A percentile compares a stretch with the other conserved stretches of the same genome.
These are phyloP conservation scores for Cyclotella atomus DNA, from an alignment of 108 stramenopile species.

Conservation along the genomic window DNA sequence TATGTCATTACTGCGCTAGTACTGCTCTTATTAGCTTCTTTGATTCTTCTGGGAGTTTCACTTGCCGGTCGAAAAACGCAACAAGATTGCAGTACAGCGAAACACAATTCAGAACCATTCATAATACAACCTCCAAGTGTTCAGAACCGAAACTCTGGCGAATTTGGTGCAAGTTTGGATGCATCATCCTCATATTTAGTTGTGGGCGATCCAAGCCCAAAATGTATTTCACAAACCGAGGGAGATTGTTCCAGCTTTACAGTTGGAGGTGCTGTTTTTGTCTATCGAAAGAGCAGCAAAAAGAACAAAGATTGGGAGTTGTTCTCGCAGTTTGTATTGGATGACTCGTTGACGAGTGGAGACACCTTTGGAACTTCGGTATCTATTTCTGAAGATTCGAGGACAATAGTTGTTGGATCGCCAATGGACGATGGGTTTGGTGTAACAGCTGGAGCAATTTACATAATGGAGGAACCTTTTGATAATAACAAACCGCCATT, in stretches of 20 bases:
- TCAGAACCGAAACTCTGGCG: not conserved
- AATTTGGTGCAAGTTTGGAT: constrained; percentile 28
- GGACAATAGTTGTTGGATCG: constrained; percentile 25
- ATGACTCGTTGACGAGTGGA: constrained; percentile 20
- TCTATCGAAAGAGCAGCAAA: constrained; percentile 19
- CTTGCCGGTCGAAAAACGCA: constrained; percentile 13
- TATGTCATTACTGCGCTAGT: constrained; percentile 19
- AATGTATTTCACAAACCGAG: constrained; percentile 1
- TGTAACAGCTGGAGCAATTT: constrained; percentile 32
- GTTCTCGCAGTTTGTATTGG: constrained; percentile 18
- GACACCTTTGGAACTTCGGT: constrained; percentile 38
- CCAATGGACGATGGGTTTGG: constrained; percentile 30
- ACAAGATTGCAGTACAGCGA: constrained; percentile 11
- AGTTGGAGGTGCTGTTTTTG: constrained; percentile 26
- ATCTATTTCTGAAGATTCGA: constrained; percentile 38
- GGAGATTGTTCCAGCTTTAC: constrained; percentile 13
- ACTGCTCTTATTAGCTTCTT: constrained; percentile 14
- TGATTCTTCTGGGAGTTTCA: constrained; percentile 12
- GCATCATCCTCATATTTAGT: constrained; percentile 27
- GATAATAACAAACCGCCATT: constrained; percentile 2
- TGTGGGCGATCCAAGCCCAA: constrained; percentile 24
- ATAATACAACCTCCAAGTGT: constrained; percentile 9
- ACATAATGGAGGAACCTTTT: constrained; percentile 36
- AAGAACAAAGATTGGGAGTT: constrained; percentile 16
- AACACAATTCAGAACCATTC: constrained; percentile 12